Conservation (phyloP, 129 eudicot species). For the Gnaphalium uliginosum region DNA sequence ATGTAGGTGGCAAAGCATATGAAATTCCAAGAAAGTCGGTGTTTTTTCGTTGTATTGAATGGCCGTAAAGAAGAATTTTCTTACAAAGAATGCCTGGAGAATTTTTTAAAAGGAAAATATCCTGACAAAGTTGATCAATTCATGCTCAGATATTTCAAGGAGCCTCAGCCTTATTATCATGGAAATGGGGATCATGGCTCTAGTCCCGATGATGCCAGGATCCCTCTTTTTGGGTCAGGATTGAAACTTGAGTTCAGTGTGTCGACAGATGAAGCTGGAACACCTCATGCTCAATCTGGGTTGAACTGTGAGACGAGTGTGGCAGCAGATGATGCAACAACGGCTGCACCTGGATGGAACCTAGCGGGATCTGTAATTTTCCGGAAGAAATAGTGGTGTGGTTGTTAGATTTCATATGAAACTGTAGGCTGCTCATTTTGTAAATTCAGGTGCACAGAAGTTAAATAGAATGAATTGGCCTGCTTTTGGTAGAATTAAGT, state of each 20-base stretch:
- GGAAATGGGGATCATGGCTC: conserved; percentile 1
- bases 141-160: conserved; percentile 51
- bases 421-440: not conserved
- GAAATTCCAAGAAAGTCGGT: conserved; percentile 61
- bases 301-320: not conserved
- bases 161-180: conserved; percentile 46
- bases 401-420: not conserved
- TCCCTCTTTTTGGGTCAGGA: not conserved
- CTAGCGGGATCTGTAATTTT: too few species aligned
- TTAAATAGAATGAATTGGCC: not conserved
- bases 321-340: not conserved
- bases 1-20: conserved; percentile 63
- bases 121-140: conserved; percentile 63
- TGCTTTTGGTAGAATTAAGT: not conserved
- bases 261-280: not conserved
- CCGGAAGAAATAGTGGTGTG: not conserved
- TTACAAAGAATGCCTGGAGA: conserved; percentile 65
- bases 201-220: not conserved
- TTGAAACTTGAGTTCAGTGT: not conserved
- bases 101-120: conserved; percentile 52
- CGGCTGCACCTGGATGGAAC: not conserved
- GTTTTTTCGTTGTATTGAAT: conserved; percentile 62
- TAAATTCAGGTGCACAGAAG: not conserved
- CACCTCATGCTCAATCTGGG: not conserved
- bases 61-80: conserved; percentile 69